These are phyloP conservation scores for Volvariella surrecta DNA, from an alignment of 1,284 basidiomycete species.

Conservation along the genomic window DNA sequence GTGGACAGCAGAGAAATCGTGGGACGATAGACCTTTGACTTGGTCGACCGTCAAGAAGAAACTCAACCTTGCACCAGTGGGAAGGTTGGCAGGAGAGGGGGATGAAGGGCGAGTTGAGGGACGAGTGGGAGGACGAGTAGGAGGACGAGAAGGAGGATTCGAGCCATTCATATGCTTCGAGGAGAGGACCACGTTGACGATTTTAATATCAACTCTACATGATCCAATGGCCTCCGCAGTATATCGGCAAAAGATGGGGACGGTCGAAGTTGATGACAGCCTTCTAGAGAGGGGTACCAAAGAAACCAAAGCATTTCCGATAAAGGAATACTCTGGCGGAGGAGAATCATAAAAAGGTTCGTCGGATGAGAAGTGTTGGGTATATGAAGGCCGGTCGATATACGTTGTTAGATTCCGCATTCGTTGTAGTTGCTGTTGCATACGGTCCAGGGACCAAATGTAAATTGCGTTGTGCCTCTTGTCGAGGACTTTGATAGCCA, in stretches of 20 bases:
- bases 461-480: conserved; percentile 81
- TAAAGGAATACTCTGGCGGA: conserved; percentile 83
- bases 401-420: conserved; percentile 95
- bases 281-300: conserved; percentile 75
- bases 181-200: conserved; percentile 60
- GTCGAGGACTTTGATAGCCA: conserved; percentile 89
- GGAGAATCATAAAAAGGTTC: conserved; percentile 89
- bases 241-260: conserved; percentile 88
- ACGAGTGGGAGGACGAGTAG: conserved; percentile 44
- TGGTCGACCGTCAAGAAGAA: conserved; percentile 81
- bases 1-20: conserved; percentile 81
- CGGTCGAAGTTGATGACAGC: conserved; percentile 64
- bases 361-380: conserved; percentile 87
- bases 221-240: conserved; percentile 91
- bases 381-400: conserved; percentile 87
- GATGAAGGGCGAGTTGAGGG: conserved; percentile 51
- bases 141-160: conserved; percentile 51
- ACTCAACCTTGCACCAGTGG: conserved; percentile 61
- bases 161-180: conserved; percentile 55
- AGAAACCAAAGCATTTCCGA: conserved; percentile 82
- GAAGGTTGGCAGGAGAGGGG: too few species aligned
- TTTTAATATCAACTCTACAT: conserved; percentile 77
- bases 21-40: conserved; percentile 79
- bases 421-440: conserved; percentile 82
- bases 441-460: conserved; percentile 84